Percentiles rank a stretch among this genome's conserved stretches.
These are phyloP conservation scores for Fraxinus velutina DNA, from an alignment of 305 asterid species.

Conservation along the genomic window DNA sequence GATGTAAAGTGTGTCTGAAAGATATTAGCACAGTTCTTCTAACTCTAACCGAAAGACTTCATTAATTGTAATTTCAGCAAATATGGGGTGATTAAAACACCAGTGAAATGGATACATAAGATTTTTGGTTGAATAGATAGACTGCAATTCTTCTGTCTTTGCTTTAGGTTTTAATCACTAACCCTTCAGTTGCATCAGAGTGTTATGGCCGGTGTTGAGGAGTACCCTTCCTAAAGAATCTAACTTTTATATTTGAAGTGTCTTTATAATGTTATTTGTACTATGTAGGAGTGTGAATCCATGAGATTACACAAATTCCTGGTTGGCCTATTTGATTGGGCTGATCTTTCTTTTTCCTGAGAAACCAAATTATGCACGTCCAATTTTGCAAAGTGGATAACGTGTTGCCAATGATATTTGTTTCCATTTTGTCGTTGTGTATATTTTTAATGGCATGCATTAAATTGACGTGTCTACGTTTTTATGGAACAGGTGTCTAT, in stretches of 20 bases:
- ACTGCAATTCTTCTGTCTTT: not conserved
- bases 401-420: not conserved
- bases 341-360: not conserved
- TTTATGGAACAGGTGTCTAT: conserved; percentile 29
- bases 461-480: not conserved
- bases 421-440: not conserved
- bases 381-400: not conserved
- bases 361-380: not conserved
- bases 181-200: not conserved
- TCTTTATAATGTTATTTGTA: not conserved
- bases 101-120: not conserved
- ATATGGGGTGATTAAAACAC: not conserved
- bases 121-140: not conserved
- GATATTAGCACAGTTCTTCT: not conserved
- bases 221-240: not conserved
- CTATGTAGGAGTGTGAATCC: not conserved
- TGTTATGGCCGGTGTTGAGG: not conserved
- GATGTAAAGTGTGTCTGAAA: not conserved
- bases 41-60: not conserved
- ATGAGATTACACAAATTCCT: not conserved
- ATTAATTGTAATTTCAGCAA: not conserved
- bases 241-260: not conserved
- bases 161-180: not conserved
- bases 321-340: not conserved
- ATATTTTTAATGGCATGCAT: not conserved